Evolutionary conservation across 768 basidiomycete genomes (phyloP), one percentile per base, ranked within the genome.

Genomic region (Lenzites betulinus): DNA sequence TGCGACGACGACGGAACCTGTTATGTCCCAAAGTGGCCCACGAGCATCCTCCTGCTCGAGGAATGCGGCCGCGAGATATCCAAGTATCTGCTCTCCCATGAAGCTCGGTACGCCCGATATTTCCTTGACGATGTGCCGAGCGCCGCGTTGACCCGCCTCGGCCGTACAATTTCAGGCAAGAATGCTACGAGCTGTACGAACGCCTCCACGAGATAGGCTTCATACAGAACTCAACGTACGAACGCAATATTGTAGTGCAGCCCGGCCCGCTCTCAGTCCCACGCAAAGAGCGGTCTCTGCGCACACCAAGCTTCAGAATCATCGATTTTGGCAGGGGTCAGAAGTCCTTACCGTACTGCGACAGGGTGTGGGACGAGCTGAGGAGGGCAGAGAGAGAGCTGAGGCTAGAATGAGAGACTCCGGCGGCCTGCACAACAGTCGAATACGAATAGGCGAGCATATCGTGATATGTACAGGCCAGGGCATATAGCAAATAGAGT

Each of bases 261-360:
- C 66, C 65, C 0, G 81, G 81, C 0, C 77, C 77, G 20, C 71
- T 79, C 46, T 74, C 73, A 7, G 66, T 64, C 20, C 71, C 72
- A 1, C 73, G 69, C 1, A 28, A 13, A 2, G 39, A 65, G 44
- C 75, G 78, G 9, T 71, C 73, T 6, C 8, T 65, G 30, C 18
- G 61, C 7, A 48, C 62, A 2, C 76, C 77, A 5, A 75, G 74
- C 47, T 84, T 81, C 62, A 75, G 82, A 16, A 49, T 84, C 60
- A 81, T 84, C 51, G 83, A 84, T 64, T 82, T 83, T 39, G 83
- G 83, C 13, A 74, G 81, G 6, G 67, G 60, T 9, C 23, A 46
- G 46, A 8, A 8, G 42, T 8, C 9, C n/a, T n/a, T 18, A 8
- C 42, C 22, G 9, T 22, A 20, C 2, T 13, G 7, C 7, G 2